These are phyloP conservation scores for Rickenella mellea DNA, from an alignment of 768 basidiomycete genomes.

Conservation along the genomic window DNA sequence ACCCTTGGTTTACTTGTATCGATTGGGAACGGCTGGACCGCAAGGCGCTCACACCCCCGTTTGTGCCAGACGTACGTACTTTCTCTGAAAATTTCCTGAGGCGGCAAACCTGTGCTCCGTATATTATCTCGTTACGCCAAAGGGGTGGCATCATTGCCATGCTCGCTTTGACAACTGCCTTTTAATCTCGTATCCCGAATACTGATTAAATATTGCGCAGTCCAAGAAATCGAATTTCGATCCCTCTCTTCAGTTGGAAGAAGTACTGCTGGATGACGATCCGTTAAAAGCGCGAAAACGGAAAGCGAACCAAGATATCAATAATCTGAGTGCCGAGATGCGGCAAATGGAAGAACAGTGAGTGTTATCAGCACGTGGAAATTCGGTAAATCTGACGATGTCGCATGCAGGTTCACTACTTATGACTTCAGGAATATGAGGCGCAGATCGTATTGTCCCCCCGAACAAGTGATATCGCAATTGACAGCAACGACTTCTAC, in stretches of 20 bases:
- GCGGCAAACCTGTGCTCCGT: no score
- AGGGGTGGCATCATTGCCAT: constrained; percentile 47
- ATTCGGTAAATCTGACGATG: constrained; percentile 1
- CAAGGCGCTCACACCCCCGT: constrained; percentile 71
- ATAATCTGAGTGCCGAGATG: constrained; percentile 82
- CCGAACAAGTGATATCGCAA: constrained; percentile 52
- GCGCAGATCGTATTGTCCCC: constrained; percentile 84
- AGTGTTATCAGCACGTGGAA: constrained; percentile 13
- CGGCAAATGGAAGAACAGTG: constrained; percentile 98
- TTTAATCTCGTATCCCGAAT: no score
- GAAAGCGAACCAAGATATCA: constrained; percentile 79
- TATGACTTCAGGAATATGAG: constrained; percentile 93
- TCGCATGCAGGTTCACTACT: constrained; percentile 59
- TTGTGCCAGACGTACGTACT: constrained; percentile 73
- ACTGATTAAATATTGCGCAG: constrained; percentile 29
- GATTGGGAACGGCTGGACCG: constrained; percentile 83
- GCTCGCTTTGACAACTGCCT: no score
- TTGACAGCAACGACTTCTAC: constrained; percentile 71
- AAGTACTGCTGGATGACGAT: constrained; percentile 91
- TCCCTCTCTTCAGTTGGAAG: constrained; percentile 95
- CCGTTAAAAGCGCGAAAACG: constrained; percentile 91
- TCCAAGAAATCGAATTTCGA: constrained; percentile 99
- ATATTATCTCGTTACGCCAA: background rate
- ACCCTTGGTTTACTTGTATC: constrained; percentile 82
- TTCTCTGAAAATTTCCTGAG: no score